Evolutionary conservation across 148 eudicot genomes (phyloP).

Genomic region (Talinum fruticosum): DNA sequence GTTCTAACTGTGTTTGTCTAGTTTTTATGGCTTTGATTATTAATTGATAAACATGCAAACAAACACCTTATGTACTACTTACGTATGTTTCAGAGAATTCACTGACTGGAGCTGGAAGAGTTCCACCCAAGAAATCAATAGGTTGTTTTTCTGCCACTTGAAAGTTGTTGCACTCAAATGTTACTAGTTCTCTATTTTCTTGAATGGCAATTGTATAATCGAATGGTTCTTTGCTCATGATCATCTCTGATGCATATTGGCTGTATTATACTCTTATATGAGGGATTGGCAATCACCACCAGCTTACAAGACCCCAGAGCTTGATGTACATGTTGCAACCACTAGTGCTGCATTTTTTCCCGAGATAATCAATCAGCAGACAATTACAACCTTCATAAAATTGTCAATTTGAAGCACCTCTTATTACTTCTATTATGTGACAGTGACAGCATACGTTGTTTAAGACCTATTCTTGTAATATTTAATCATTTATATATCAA

Average conservation of each 20-base stretch:
- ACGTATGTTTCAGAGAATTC: slow-evolving; percentile 35
- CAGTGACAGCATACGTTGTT: too few relatives aligned
- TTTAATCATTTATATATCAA: too few relatives aligned
- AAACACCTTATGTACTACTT: not conserved
- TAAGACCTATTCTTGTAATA: too few relatives aligned
- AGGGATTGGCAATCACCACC: slow-evolving; percentile 27
- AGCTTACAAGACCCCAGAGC: slow-evolving; percentile 36
- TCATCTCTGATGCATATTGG: not conserved
- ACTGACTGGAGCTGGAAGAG: slow-evolving; percentile 19
- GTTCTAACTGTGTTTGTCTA: not conserved
- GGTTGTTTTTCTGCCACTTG: not conserved
- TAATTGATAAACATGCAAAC: not conserved
- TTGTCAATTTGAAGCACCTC: too few relatives aligned
- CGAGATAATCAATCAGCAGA: not conserved
- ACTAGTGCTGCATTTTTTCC: not conserved
- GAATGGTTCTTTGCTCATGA: not conserved
- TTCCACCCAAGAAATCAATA: slow-evolving; percentile 21
- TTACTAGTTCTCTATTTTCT: not conserved
- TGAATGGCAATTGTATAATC: not conserved
- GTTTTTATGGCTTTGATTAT: not conserved
- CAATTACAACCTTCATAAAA: too few relatives aligned
- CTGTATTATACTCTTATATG: not conserved
- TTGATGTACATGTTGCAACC: not conserved
- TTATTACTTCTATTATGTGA: too few relatives aligned
- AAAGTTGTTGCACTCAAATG: not conserved